Evolutionary conservation across 495 filamentous ascomycete genomes (phyloP), one percentile per base, ranked within the genome.

Genomic region (Penicillium coffeae): DNA sequence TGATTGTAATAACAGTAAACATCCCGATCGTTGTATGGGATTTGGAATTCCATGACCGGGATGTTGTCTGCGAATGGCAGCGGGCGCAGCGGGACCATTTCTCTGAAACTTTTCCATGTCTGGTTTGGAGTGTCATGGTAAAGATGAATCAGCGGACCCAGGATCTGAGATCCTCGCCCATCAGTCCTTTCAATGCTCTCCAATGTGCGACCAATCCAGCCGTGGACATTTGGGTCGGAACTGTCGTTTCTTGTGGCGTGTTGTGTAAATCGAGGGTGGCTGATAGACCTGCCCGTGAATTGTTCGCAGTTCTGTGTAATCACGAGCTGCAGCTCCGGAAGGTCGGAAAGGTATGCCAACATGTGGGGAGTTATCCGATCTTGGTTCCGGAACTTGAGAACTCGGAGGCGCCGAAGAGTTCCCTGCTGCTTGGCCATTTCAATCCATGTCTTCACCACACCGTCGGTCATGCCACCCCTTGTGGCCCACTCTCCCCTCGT

Each of bases 381-480:
- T 32, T 74, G 71, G 12, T 61, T 27, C 22, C 48, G 45, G 21
- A 75, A 27, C 16, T 60, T 52, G 48, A 75, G 38, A n/a, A 71
- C 47, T 3, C 66, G 65, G 1, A 75, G 53, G 38, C 72, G 62
- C 35, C 60, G 52, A 14, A 74, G 62, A 2, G 64, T 59, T 5
- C 48, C 50, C 13, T 55, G 46, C 5, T 47, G 40, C 35, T 63
- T 34, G 8, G 54, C 62, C 47, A 62, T 43, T 19, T 75, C 70
- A 18, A 63, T 40, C 72, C 72, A 75, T 10, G 61, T 57, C 37
- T 64, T 62, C 8, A 75, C 42, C 27, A 72, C 58, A 4, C 72
- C 61, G 47, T 73, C 68, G 43, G 55, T 60, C 21, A 75, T 5
- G 12, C 42, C 27, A 39, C 50, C 18, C 35, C 42, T 14, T 45